Percentiles rank a stretch among this genome's conserved stretches.
Evolutionary conservation across 1,284 basidiomycete species (phyloP).

Genomic region (Malassezia equina): DNA sequence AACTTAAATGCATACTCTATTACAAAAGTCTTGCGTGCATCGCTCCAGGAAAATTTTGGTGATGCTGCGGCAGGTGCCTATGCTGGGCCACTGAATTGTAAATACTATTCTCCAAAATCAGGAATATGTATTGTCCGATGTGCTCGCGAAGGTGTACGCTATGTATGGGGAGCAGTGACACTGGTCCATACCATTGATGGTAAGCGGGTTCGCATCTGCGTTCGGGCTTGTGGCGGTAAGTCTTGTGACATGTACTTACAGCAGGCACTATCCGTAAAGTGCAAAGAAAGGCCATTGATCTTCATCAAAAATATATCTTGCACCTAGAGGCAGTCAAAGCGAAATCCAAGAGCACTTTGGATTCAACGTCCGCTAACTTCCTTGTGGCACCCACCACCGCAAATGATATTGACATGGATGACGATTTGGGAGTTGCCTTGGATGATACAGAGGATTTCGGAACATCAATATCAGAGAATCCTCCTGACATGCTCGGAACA

Average conservation of each 20-base stretch:
- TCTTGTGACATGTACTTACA: not conserved
- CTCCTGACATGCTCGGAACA: not conserved
- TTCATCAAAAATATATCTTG: conserved; percentile 10
- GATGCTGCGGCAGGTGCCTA: conserved; percentile 8
- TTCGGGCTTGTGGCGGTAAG: conserved; percentile 9
- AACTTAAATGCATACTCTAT: conserved; percentile 3
- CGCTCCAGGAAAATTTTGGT: conserved; percentile 15
- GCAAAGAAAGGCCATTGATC: conserved; percentile 11
- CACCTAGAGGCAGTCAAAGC: conserved; percentile 9
- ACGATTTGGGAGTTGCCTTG: not conserved
- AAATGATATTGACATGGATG: not conserved
- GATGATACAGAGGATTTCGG: not conserved
- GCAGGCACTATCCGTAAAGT: conserved; percentile 15
- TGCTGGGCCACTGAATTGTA: conserved; percentile 14
- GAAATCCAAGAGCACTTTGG: not conserved
- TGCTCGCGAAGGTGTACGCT: conserved; percentile 11
- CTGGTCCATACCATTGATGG: conserved; percentile 9
- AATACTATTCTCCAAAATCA: conserved; percentile 13
- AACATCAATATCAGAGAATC: not conserved
- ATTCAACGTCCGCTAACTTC: not conserved
- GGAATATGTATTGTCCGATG: conserved; percentile 13
- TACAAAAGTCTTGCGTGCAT: conserved; percentile 13
- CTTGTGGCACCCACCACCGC: not conserved
- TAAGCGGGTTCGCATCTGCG: conserved; percentile 4
- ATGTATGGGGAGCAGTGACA: conserved; percentile 16